phyloP scores from a whole-genome alignment of 192 early-diverging fungal genomes.

The Kappamyces sp. region DNA sequence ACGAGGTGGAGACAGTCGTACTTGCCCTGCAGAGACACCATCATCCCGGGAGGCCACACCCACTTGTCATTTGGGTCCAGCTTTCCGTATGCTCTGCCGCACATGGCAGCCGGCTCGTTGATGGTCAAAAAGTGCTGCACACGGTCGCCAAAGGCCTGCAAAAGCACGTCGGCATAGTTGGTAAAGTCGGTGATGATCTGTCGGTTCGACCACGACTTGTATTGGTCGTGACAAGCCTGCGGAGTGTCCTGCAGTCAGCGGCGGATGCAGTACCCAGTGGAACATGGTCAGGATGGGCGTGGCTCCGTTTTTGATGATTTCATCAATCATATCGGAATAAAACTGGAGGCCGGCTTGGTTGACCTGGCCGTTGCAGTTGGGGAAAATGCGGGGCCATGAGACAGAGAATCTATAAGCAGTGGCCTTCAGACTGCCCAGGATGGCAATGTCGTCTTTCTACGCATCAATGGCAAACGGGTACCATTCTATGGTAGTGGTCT shows the following conservation, averaged over 20 bases:
- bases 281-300: slow-evolving; percentile 28
- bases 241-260: background rate
- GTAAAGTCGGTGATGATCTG: slow-evolving; percentile 13
- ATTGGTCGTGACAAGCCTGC: slow-evolving; percentile 13
- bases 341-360: slow-evolving; percentile 25
- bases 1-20: slow-evolving; percentile 6
- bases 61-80: no score
- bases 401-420: slow-evolving; percentile 33
- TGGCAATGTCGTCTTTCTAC: slow-evolving; percentile 18
- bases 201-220: background rate
- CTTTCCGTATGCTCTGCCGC: background rate
- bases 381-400: slow-evolving; percentile 32
- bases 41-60: no score
- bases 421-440: slow-evolving; percentile 17
- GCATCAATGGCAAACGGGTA: no score
- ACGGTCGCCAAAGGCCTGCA: slow-evolving; percentile 12
- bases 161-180: slow-evolving; percentile 12
- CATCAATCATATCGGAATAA: slow-evolving; percentile 26
- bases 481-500: slow-evolving; percentile 22
- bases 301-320: slow-evolving; percentile 16
- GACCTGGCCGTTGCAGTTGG: slow-evolving; percentile 24
- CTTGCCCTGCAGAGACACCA: no score
- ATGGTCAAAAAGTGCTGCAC: background rate
- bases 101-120: background rate
- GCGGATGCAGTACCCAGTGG: slow-evolving; percentile 21